Conservation (phyloP, 805 yeast genomes). For the Candida michaelii region DNA sequence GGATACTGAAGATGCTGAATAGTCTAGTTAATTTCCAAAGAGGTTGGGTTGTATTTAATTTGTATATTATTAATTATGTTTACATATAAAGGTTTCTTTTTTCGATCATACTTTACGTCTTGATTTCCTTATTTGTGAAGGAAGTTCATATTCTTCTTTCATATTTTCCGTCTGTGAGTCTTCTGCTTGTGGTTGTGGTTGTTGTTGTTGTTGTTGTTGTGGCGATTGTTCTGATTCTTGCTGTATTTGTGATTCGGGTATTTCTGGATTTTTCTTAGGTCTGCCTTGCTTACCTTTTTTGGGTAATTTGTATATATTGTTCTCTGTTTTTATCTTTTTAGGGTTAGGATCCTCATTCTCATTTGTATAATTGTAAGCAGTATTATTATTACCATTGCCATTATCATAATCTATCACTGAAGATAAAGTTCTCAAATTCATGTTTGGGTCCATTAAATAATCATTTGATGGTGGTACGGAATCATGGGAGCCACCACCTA, state of each 20-base stretch:
- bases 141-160: conserved; percentile 1
- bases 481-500: conserved; percentile 14
- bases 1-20: conserved; percentile 13
- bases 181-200: neutral
- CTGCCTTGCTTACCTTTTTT: conserved; percentile 1
- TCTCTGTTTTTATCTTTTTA: neutral
- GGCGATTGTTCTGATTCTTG: too few species aligned
- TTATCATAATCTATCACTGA: conserved; percentile 15
- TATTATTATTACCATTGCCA: neutral
- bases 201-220: neutral
- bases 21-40: neutral
- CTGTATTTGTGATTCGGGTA: too few species aligned
- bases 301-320: neutral
- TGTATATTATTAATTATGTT: conserved; percentile 7
- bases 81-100: conserved; percentile 4
- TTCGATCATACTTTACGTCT: conserved; percentile 1
- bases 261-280: neutral
- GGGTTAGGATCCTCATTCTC: conserved; percentile 1
- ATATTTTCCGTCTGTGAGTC: neutral
- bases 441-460: conserved; percentile 12
- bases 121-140: conserved; percentile 6
- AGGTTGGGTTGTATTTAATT: neutral
- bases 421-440: conserved; percentile 15
- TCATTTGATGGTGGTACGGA: conserved; percentile 4
- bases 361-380: neutral